A percentile compares a stretch with the other conserved stretches of the same genome.
These are phyloP conservation scores for Extremus antarcticus DNA, from an alignment of 495 filamentous ascomycete genomes.

Conservation along the genomic window DNA sequence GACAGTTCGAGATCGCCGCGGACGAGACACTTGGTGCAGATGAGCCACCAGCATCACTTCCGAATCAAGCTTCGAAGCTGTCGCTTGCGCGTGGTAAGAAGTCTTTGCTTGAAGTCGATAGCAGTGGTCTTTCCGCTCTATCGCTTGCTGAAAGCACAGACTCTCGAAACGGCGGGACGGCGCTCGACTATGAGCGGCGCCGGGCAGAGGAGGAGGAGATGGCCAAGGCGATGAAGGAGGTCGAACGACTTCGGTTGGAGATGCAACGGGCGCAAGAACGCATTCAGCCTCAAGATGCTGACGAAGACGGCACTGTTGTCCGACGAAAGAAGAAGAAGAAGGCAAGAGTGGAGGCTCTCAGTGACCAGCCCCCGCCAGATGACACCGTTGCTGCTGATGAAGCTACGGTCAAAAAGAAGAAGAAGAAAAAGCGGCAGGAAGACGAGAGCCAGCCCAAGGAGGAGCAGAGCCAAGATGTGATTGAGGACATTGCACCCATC, in stretches of 20 bases:
- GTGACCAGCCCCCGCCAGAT: conserved; percentile 1
- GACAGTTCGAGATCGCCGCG: conserved; percentile 27
- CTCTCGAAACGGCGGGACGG: conserved; percentile 10
- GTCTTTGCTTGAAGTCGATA: conserved; percentile 69
- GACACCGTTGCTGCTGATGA: conserved; percentile 14
- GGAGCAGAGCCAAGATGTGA: conserved; percentile 9
- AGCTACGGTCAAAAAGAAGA: conserved; percentile 41
- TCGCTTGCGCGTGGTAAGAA: conserved; percentile 37
- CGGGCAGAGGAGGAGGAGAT: conserved; percentile 70
- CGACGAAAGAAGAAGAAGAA: conserved; percentile 63
- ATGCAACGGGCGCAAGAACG: conserved; percentile 88
- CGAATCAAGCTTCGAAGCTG: not conserved
- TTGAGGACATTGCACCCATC: not conserved
- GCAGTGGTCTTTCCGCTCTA: conserved; percentile 59
- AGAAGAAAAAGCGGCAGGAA: conserved; percentile 34
- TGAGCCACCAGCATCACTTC: not conserved
- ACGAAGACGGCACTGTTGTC: conserved; percentile 61
- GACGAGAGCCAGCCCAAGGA: not conserved
- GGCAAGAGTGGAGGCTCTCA: conserved; percentile 19
- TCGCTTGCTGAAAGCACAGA: conserved; percentile 43
- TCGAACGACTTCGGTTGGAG: conserved; percentile 71
- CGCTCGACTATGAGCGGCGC: conserved; percentile 40
- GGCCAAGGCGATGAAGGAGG: conserved; percentile 69
- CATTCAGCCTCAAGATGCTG: conserved; percentile 56
- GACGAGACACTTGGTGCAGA: conserved; percentile 32